Percentiles rank a stretch among this genome's conserved stretches.
Evolutionary conservation across 306 rosid genomes (phyloP).

Genomic region (Cucumis cinereus): DNA sequence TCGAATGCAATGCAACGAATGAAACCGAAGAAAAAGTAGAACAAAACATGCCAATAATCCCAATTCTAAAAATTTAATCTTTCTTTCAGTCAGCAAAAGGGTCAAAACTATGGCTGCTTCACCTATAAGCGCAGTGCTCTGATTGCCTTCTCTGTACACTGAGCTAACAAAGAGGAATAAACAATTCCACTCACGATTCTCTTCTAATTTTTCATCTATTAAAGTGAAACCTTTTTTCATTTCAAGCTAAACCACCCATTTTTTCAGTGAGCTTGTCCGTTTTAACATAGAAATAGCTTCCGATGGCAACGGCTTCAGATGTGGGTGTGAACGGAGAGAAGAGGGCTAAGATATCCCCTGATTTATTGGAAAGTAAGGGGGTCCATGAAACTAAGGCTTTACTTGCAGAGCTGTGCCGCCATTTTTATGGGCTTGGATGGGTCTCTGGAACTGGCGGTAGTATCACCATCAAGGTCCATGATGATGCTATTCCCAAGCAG

Average conservation of each 20-base stretch:
- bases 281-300: not conserved
- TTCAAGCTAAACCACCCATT: not conserved
- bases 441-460: slow-evolving; percentile 95
- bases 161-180: not conserved
- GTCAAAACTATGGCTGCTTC: not conserved
- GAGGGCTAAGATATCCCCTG: slow-evolving; percentile 38
- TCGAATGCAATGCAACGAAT: not conserved
- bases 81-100: not conserved
- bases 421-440: slow-evolving; percentile 86
- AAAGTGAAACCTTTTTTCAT: not conserved
- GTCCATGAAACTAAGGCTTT: slow-evolving; percentile 62
- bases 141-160: not conserved
- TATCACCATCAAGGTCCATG: slow-evolving; percentile 74
- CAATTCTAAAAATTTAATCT: not conserved
- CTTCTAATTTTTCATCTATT: not conserved
- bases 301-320: slow-evolving; percentile 2
- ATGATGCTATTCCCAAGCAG: slow-evolving; percentile 59
- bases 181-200: not conserved
- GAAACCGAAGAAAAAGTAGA: not conserved
- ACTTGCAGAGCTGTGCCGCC: slow-evolving; percentile 83
- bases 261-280: not conserved
- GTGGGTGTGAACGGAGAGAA: slow-evolving; percentile 34
- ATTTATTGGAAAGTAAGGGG: slow-evolving; percentile 49
- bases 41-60: not conserved
- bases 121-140: not conserved